Percentiles rank a stretch among this genome's conserved stretches.
Evolutionary conservation across 2,329 filamentous ascomycete species (phyloP).

Genomic region (Colletotrichum horii): DNA sequence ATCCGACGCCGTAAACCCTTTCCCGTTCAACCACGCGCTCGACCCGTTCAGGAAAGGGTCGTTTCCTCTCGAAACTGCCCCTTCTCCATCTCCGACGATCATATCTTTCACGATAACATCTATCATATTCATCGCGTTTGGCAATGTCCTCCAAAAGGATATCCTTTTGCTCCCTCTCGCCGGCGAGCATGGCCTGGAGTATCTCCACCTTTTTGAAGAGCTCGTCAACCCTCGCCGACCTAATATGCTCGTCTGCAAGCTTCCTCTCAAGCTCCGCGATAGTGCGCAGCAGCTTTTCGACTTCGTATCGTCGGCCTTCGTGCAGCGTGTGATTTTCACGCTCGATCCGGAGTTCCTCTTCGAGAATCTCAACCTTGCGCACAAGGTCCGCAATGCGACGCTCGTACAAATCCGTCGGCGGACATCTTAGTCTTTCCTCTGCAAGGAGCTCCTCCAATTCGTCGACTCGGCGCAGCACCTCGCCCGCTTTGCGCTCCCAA

Average conservation of each 20-base stretch:
- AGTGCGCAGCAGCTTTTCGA: slow-evolving; percentile 4
- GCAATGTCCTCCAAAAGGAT: slow-evolving; percentile 12
- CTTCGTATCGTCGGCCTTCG: background rate
- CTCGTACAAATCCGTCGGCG: background rate
- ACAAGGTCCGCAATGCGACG: slow-evolving; percentile 11
- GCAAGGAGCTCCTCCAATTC: slow-evolving; percentile 7
- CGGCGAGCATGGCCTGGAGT: slow-evolving; percentile 3
- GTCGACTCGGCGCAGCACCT: slow-evolving; percentile 1
- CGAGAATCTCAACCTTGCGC: slow-evolving; percentile 13
- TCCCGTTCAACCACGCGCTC: background rate
- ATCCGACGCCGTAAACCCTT: background rate
- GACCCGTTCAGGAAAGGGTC: background rate
- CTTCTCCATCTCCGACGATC: slow-evolving; percentile 6
- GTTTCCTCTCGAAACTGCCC: slow-evolving; percentile 7
- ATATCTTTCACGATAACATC: background rate
- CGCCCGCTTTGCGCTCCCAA: slow-evolving; percentile 81
- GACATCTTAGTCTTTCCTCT: slow-evolving; percentile 5
- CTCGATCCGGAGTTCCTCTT: slow-evolving; percentile 11
- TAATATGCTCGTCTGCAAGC: slow-evolving; percentile 6
- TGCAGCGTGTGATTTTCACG: background rate
- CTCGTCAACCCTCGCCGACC: background rate
- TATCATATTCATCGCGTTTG: slow-evolving; percentile 10
- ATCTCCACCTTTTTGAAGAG: slow-evolving; percentile 13
- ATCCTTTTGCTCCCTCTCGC: slow-evolving; percentile 3
- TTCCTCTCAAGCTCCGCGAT: slow-evolving; percentile 9